Base-by-base conservation (phyloP, 768 basidiomycete genomes). In the Cystoderma amianthinum region DNA sequence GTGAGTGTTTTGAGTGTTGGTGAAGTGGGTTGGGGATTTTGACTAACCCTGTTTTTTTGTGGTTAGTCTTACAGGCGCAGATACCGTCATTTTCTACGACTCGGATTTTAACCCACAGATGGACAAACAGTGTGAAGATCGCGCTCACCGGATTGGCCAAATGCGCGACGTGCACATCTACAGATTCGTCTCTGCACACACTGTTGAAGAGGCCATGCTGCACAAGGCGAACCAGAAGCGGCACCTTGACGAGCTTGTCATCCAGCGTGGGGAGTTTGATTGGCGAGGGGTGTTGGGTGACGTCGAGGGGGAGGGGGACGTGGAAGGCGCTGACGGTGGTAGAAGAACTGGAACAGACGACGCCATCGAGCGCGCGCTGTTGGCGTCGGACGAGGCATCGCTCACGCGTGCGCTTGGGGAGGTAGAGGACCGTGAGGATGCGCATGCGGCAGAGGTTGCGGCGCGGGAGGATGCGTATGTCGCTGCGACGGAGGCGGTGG, bases 191-290 rank as follows among this genome's bases (percentile, higher is more conserved):
- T 89, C 89, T 7, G 71, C 78, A 44, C 76, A 86, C 60, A 94
- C 94, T 0, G 91, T 98, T 22, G 94, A 98, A 61, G 94, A 97
- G 62, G 90, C 92, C 39, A 87, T 98, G 78, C 76, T 98, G 22
- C 83, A 84, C 47, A 96, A 95, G 59, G 94, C 94, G n/a, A 94
- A 98, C 51, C 94, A 98, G 65, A 98, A 98, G 61, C 83, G 93
- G 38, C 80, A 85, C 6, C 67, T 98, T 43, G 91, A 96, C 57
- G 83, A 76, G 45, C 70, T 96, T 38, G 91, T 97, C 50, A 96
- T 97, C 43, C 90, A 93, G 56, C 82, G 80, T 53, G 94, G 94
- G 35, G 89, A 86, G 58, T 97, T 97, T 54, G 92, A 96, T 60
- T 95, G 93, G 93, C 78, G 90, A 38, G 74, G 84, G 30, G 65